Percentiles rank a stretch among this genome's conserved stretches.
Conservation (phyloP, 2,329 filamentous ascomycete genomes). For the Claviceps digitariae region DNA sequence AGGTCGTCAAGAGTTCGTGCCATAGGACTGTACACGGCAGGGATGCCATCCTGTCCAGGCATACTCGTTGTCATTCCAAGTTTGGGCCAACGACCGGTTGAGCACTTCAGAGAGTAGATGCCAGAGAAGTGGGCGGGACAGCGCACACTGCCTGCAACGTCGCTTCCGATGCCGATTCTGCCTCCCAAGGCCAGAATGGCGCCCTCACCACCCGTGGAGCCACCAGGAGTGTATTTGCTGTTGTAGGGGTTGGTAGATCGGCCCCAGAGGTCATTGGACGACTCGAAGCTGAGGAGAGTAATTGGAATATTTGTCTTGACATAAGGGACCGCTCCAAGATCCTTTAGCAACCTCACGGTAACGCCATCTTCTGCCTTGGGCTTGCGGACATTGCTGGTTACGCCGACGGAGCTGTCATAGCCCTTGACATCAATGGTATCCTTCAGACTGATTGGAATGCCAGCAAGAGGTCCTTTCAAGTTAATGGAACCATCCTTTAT, state of each 20-base stretch:
- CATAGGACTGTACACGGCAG: slow-evolving; percentile 88
- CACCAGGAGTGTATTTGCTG: slow-evolving; percentile 70
- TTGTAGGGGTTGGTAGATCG: slow-evolving; percentile 73
- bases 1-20: slow-evolving; percentile 71
- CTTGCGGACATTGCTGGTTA: slow-evolving; percentile 58
- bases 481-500: slow-evolving; percentile 44
- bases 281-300: slow-evolving; percentile 77
- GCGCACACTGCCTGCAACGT: slow-evolving; percentile 81
- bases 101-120: slow-evolving; percentile 76
- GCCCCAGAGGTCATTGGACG: slow-evolving; percentile 67
- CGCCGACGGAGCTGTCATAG: slow-evolving; percentile 73
- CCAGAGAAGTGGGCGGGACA: slow-evolving; percentile 81
- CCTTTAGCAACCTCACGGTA: slow-evolving; percentile 65
- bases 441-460: slow-evolving; percentile 77
- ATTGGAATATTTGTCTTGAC: slow-evolving; percentile 87
- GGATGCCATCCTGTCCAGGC: slow-evolving; percentile 82
- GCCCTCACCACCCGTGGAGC: slow-evolving; percentile 75
- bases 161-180: slow-evolving; percentile 78
- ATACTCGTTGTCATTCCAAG: slow-evolving; percentile 73
- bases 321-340: slow-evolving; percentile 79
- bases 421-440: slow-evolving; percentile 68
- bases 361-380: slow-evolving; percentile 53
- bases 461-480: slow-evolving; percentile 68
- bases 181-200: slow-evolving; percentile 73
- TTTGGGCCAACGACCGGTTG: slow-evolving; percentile 83